Conservation (phyloP, 805 yeast species). For the Metschnikowia colocasiae region DNA sequence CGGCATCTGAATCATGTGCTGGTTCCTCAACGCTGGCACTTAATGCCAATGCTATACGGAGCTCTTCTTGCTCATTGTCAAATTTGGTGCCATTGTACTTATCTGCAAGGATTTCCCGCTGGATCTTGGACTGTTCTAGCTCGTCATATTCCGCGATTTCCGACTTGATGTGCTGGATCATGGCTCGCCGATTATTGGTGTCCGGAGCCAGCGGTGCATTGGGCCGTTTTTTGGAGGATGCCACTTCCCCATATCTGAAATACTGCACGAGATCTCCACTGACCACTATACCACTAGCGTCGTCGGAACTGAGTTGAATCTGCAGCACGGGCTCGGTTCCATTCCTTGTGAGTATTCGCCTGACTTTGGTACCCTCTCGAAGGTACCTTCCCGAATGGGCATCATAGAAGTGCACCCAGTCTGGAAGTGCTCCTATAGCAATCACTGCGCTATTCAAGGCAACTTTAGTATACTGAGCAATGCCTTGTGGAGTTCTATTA, state of each 20-base stretch:
- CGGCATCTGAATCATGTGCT: conserved; percentile 25
- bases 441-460: conserved; percentile 34
- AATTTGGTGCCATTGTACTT: conserved; percentile 45
- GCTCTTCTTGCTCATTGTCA: conserved; percentile 26
- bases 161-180: conserved; percentile 25
- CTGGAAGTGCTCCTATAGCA: conserved; percentile 20
- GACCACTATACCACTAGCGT: conserved; percentile 17
- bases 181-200: conserved; percentile 10
- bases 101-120: conserved; percentile 29
- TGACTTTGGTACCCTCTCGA: conserved; percentile 16
- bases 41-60: conserved; percentile 25
- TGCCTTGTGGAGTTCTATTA: conserved; percentile 19
- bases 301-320: conserved; percentile 14
- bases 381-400: conserved; percentile 20
- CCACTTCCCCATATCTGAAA: conserved; percentile 16
- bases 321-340: conserved; percentile 17
- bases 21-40: conserved; percentile 15
- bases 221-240: conserved; percentile 11
- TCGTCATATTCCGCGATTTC: conserved; percentile 37
- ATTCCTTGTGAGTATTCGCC: conserved; percentile 14
- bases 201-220: conserved; percentile 18
- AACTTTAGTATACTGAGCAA: conserved; percentile 26
- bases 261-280: conserved; percentile 18
- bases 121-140: conserved; percentile 22
- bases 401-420: conserved; percentile 20